Evolutionary conservation across 1,139 yeast species (phyloP), one percentile per base, ranked within the genome.

Genomic region (Komagataea norvegica): DNA sequence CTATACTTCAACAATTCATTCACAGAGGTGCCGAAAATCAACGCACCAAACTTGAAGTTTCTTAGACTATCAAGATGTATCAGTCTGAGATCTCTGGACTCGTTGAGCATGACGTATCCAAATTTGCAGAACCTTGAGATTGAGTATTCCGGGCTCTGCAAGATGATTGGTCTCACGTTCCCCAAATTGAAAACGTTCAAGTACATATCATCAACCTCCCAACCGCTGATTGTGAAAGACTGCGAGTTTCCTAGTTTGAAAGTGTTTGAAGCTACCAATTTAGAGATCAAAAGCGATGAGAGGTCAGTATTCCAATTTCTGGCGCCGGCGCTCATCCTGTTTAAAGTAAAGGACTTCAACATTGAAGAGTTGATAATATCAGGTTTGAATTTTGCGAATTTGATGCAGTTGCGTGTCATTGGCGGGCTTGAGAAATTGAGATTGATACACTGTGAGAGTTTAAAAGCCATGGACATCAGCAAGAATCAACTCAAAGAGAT

Each of bases 101-200:
- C 28, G 9, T 13, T 37, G 8, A 30, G 35, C 22, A 8, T 20
- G 4, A 29, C 32, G 14, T 45, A 45, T 23, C 43, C 45, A 15
- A 20, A 31, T 11, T 24, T 45, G 8, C 31, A 28, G 13, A 28
- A 28, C 2, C 31, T 44, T 8, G n/a, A 17, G 3, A 26, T 44
- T 20, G 46, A 45, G 18, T 44, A 43, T 19, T 43, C 43, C 14
- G 46, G 40, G 8, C 25, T 45, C 8, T 30, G 33, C 6, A 34
- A 31, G 13, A 23, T 45, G 22, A n/a, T 6, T 2, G 31, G 24
- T 8, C n/a, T 45, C 6, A n/a, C 21, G 5, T 32, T 43, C 3
- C 25, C 34, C 3, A 17, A 33, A 3, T 37, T 45, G 9, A 21
- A 27, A 13, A 16, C 16, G 3, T 29, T 46, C 15, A 10, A 9